Base-by-base conservation (phyloP, 441 rosid genomes). In the Croton laevigatus region DNA sequence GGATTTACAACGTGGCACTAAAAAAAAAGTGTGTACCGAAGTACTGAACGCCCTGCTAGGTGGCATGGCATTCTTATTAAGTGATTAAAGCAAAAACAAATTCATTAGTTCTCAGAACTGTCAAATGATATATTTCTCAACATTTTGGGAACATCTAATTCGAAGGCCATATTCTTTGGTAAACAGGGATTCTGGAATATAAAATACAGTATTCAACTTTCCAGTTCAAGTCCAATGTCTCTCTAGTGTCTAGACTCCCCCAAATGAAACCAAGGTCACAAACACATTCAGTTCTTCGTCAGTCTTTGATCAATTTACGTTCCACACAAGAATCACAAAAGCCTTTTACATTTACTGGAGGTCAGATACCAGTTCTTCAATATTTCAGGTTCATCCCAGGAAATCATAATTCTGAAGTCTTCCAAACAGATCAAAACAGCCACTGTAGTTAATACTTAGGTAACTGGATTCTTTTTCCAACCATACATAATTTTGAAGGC, bases 271-370 rank as follows among this genome's bases (percentile, higher is more conserved):
- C 44, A 40, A 7, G 7, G 9, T 6, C 55, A n/a, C 22, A 5
- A 16, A 6, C 20, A 16, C 5, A 8, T 51, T 51, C 20, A 3
- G 8, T 51, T 17, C 9, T 8, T 51, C 20, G 3, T 7, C 5
- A 6, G 4, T 16, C 8, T 51, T n/a, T 51, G n/a, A 51, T 51
- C 6, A 17, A 51, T 51, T 51, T 51, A 8, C n/a, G 20, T 64
- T 64, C 42, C 68, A 46, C 42, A 44, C 55, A 51, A 17, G 22
- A 65, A 45, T 44, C 54, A 45, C 37, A 42, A 63, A 65, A 49
- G 22, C 9, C 40, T 23, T 27, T 46, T 23, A 46, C 1, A 14
- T 5, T 36, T 20, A 52, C n/a, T 9, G 48, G 6, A 36, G n/a
- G 34, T 58, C 16, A 27, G 61, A 54, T 7, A 55, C 16, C 32